Evolutionary conservation across 2,329 filamentous ascomycete species (phyloP).

Genomic region (Mycosphaerella sp.): DNA sequence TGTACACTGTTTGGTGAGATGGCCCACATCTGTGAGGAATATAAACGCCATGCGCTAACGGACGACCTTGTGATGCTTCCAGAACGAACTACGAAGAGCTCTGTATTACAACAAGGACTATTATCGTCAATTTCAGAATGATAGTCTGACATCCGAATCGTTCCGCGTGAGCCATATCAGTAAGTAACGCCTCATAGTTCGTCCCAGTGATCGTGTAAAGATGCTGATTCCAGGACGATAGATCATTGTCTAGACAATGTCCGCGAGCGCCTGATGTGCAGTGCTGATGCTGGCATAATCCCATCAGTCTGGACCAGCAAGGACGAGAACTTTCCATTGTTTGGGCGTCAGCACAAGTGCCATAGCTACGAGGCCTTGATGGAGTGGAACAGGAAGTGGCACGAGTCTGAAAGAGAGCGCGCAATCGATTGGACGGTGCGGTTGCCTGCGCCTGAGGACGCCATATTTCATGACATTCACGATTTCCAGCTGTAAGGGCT

Average conservation of each 20-base stretch:
- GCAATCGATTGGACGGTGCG: conserved; percentile 5
- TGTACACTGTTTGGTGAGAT: conserved; percentile 10
- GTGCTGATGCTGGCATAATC: conserved; percentile 1
- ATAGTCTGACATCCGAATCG: conserved; percentile 4
- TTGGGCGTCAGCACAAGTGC: conserved; percentile 13
- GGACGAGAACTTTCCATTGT: conserved; percentile 7
- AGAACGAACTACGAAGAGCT: conserved; percentile 8
- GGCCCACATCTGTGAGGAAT: not conserved
- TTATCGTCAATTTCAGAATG: conserved; percentile 4
- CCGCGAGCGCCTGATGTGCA: conserved; percentile 11
- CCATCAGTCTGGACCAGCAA: conserved; percentile 1
- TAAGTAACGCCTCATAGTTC: not conserved
- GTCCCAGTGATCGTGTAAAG: too few relatives aligned
- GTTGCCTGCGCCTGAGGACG: conserved; percentile 1
- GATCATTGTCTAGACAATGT: conserved; percentile 10
- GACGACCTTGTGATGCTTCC: too few relatives aligned
- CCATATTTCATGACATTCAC: not conserved
- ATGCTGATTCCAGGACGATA: not conserved
- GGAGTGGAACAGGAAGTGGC: conserved; percentile 6
- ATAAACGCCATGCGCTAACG: not conserved
- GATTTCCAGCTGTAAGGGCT: too few relatives aligned
- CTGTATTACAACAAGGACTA: conserved; percentile 11
- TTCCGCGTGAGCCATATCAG: conserved; percentile 4
- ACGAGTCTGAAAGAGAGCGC: not conserved
- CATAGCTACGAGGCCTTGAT: conserved; percentile 13